phyloP scores from a whole-genome alignment of 2,329 filamentous ascomycete genomes.

The Curvularia verruculosa region DNA sequence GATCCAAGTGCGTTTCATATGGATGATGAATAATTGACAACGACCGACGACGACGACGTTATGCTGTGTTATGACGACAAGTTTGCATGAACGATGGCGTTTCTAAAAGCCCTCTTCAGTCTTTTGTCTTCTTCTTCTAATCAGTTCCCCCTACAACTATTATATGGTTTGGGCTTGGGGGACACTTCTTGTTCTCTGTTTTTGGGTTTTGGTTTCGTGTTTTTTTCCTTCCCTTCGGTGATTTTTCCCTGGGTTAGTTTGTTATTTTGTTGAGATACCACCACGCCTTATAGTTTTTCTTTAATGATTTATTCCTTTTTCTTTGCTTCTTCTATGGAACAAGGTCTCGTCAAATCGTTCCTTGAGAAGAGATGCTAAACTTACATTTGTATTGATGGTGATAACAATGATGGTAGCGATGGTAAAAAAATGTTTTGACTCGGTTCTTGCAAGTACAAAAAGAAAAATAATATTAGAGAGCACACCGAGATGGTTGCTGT shows the following conservation, averaged over 20 bases:
- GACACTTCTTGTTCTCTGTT: neutral
- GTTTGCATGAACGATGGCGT: constrained; percentile 10
- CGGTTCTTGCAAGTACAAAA: neutral
- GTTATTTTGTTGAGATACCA: constrained; percentile 15
- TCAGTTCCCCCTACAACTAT: neutral
- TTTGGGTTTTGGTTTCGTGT: neutral
- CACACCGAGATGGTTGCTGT: neutral
- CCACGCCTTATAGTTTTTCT: constrained; percentile 10
- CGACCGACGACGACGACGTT: neutral
- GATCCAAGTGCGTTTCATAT: constrained; percentile 35
- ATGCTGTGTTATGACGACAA: constrained; percentile 4
- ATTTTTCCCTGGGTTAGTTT: neutral
- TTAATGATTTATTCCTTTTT: neutral
- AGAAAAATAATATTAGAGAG: neutral
- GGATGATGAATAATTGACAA: constrained; percentile 25
- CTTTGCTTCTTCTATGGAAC: neutral
- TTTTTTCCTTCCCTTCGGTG: neutral
- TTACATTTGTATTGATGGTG: neutral
- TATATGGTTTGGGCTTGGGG: neutral
- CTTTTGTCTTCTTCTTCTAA: neutral
- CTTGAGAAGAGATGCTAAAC: neutral
- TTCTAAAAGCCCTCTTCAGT: neutral
- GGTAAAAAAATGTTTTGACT: neutral
- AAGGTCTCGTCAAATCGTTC: neutral
- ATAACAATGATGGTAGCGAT: neutral